A percentile compares a stretch with the other conserved stretches of the same genome.
Evolutionary conservation across 805 yeast genomes (phyloP).

Genomic region (Wickerhamomyces pijperi): DNA sequence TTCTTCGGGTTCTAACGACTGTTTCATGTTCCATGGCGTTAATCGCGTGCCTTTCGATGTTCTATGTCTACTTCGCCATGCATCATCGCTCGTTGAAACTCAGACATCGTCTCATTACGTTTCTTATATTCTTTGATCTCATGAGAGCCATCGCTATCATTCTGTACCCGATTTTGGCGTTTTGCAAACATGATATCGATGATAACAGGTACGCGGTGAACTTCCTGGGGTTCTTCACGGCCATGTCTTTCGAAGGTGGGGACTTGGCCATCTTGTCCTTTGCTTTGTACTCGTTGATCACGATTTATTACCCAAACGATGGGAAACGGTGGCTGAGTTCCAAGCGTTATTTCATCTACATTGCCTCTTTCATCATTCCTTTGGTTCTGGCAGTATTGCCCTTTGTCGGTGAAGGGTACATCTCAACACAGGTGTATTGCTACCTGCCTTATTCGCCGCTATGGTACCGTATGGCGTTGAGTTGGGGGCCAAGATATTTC

Average conservation of each 20-base stretch:
- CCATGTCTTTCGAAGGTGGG: constrained; percentile 73
- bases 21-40: too few species aligned
- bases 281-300: constrained; percentile 71
- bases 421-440: constrained; percentile 63
- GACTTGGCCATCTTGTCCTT: constrained; percentile 74
- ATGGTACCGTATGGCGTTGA: constrained; percentile 63
- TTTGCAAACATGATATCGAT: constrained; percentile 34
- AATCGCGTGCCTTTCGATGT: constrained; percentile 42
- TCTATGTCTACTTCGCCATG: constrained; percentile 50
- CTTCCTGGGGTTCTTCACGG: constrained; percentile 62
- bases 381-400: constrained; percentile 60
- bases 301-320: constrained; percentile 53
- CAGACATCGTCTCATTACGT: constrained; percentile 59
- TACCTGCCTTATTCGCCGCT: constrained; percentile 61
- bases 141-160: constrained; percentile 60
- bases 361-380: constrained; percentile 49
- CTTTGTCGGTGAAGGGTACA: constrained; percentile 49
- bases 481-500: constrained; percentile 76
- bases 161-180: constrained; percentile 54
- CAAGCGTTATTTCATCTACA: constrained; percentile 47
- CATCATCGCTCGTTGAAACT: constrained; percentile 54
- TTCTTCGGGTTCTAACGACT: too few species aligned
- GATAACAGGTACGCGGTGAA: constrained; percentile 7
- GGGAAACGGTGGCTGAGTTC: constrained; percentile 60
- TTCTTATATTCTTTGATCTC: constrained; percentile 62